These are phyloP conservation scores for Rhodotorula sp. DNA, from an alignment of 1,284 basidiomycete species.

Conservation along the genomic window DNA sequence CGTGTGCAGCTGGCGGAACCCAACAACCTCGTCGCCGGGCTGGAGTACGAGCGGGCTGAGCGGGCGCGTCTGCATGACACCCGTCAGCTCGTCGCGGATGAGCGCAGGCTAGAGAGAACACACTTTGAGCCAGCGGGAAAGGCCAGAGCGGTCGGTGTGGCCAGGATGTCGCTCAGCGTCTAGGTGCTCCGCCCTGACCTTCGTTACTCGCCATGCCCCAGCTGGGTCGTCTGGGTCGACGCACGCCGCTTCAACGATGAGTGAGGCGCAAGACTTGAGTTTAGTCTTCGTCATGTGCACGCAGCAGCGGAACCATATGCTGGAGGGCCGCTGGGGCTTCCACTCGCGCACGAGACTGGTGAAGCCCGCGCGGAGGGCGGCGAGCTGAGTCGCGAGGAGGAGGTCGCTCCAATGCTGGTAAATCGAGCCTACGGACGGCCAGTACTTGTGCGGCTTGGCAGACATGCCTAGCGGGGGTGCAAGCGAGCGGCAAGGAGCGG, in stretches of 20 bases:
- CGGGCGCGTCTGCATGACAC: no score
- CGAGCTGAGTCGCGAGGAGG: conserved; percentile 10
- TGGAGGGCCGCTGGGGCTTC: background rate
- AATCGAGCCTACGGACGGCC: background rate
- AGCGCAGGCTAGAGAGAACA: no score
- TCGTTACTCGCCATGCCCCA: background rate
- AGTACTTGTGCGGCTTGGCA: conserved; percentile 8
- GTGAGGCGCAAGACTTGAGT: background rate
- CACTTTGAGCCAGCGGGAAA: background rate
- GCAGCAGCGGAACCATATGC: background rate
- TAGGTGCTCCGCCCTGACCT: background rate
- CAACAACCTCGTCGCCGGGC: background rate
- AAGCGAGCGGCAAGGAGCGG: background rate
- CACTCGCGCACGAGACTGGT: background rate
- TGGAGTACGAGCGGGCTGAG: background rate
- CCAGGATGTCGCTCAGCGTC: background rate
- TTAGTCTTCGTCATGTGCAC: background rate
- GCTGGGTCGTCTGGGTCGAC: background rate
- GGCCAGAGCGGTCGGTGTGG: background rate
- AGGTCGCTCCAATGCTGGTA: conserved; percentile 11
- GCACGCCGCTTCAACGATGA: background rate
- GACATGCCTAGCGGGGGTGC: background rate
- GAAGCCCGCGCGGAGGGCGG: background rate
- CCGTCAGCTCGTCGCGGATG: no score
- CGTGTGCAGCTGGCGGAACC: background rate